Conservation (phyloP, 75 land plant genomes). For the Ceratopteris richardii region DNA sequence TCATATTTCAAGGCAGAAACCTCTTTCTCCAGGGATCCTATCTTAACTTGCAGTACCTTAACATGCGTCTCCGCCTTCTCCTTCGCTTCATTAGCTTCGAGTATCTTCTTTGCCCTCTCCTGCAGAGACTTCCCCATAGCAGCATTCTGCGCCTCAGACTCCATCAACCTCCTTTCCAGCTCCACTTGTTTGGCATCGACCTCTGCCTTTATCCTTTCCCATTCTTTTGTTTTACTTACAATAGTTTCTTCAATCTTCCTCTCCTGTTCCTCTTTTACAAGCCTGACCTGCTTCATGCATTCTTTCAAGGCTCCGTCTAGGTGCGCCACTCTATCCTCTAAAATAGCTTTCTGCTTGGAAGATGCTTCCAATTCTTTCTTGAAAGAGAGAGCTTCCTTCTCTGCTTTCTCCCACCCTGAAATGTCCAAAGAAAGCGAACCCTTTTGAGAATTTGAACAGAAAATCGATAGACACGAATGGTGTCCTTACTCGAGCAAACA, state of each 20-base stretch:
- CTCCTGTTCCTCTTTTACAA: constrained; percentile 62
- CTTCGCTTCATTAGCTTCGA: constrained; percentile 38
- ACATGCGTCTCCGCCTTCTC: constrained; percentile 70
- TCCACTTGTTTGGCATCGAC: constrained; percentile 45
- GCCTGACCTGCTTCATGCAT: constrained; percentile 74
- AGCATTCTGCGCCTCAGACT: constrained; percentile 24
- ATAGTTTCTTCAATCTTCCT: constrained; percentile 50
- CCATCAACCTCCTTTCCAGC: constrained; percentile 32
- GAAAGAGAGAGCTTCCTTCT: constrained; percentile 50
- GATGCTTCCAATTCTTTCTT: constrained; percentile 58
- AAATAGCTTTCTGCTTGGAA: constrained; percentile 36
- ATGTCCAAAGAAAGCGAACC: background rate
- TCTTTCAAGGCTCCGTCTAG: constrained; percentile 92
- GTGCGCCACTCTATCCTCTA: constrained; percentile 53
- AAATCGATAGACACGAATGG: background rate
- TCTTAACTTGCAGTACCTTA: constrained; percentile 43
- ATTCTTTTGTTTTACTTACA: constrained; percentile 36
- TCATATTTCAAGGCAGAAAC: constrained; percentile 51
- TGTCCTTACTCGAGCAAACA: too few species aligned
- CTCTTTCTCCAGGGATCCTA: constrained; percentile 54
- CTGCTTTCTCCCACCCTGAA: constrained; percentile 91
- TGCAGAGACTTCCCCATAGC: constrained; percentile 18
- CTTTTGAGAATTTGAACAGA: too few species aligned
- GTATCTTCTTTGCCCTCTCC: constrained; percentile 23
- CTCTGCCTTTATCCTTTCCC: constrained; percentile 42